phyloP scores from a whole-genome alignment of 2,329 filamentous ascomycete species.

The Coniochaeta sp. region DNA sequence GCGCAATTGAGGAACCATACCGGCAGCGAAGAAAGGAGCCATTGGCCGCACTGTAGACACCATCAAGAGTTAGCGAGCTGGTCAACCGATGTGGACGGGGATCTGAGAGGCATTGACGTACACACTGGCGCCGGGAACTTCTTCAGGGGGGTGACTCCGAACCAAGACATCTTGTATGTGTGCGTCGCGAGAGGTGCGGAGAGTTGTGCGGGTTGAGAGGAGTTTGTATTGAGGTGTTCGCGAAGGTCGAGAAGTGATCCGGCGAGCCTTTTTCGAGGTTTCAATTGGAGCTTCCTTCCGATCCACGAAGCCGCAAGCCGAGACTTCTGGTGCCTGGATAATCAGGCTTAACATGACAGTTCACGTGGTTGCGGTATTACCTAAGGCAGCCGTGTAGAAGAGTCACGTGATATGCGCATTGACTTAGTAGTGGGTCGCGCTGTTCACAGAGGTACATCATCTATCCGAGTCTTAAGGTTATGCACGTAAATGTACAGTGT shows the following conservation, averaged over 20 bases:
- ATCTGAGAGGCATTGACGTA: constrained; percentile 44
- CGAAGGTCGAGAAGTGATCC: constrained; percentile 6
- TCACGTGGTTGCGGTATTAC: not conserved
- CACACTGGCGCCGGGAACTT: constrained; percentile 74
- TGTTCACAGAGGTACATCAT: no score
- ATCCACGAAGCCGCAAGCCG: constrained; percentile 7
- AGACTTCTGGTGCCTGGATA: constrained; percentile 8
- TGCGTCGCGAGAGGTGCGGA: constrained; percentile 23
- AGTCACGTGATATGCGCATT: no score
- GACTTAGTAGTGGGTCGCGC: no score
- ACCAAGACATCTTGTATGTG: constrained; percentile 61
- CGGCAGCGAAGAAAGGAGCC: constrained; percentile 89
- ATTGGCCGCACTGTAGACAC: constrained; percentile 68
- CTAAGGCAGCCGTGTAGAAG: no score
- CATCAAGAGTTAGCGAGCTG: constrained; percentile 19
- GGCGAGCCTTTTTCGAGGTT: constrained; percentile 20
- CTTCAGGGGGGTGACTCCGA: constrained; percentile 60
- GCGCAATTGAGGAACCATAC: constrained; percentile 48
- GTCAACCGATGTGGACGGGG: constrained; percentile 5
- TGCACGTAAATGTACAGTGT: no score
- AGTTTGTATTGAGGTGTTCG: constrained; percentile 10
- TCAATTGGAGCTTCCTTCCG: constrained; percentile 13
- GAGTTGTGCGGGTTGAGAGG: constrained; percentile 16
- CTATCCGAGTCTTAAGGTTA: no score
- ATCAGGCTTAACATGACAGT: constrained; percentile 2